These are phyloP conservation scores for Heliamphora exappendiculata DNA, from an alignment of 148 eudicot genomes.

Conservation along the genomic window DNA sequence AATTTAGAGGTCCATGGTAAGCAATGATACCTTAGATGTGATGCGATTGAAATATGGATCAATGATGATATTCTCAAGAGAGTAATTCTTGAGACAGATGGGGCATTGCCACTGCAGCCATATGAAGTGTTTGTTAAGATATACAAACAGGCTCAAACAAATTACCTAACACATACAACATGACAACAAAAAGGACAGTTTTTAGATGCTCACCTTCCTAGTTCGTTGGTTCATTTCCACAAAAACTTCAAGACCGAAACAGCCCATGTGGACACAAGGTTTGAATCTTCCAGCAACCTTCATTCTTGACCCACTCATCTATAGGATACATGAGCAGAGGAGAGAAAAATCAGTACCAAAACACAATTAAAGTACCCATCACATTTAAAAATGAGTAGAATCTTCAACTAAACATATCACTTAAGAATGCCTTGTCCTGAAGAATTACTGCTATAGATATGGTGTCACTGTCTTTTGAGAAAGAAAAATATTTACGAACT, in stretches of 20 bases:
- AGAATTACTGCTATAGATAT: not conserved
- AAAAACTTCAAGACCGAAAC: conserved; percentile 74
- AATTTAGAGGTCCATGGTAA: not conserved
- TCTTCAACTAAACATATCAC: not conserved
- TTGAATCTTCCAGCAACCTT: conserved; percentile 72
- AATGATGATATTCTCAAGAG: conserved; percentile 69
- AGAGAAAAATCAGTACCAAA: not conserved
- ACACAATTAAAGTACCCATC: not conserved
- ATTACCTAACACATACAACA: not conserved
- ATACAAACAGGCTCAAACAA: not conserved
- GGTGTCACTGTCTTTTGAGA: not conserved
- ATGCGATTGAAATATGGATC: conserved; percentile 95
- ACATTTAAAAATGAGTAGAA: not conserved
- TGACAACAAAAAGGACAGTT: not conserved
- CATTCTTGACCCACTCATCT: conserved; percentile 87
- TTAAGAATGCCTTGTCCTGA: not conserved
- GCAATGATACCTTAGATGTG: conserved; percentile 76
- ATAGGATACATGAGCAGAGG: not conserved
- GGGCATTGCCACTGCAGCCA: conserved; percentile 91
- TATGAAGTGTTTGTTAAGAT: not conserved
- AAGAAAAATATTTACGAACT: too few species aligned
- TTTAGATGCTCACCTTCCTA: conserved; percentile 49
- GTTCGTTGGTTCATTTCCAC: conserved; percentile 68
- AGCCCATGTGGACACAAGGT: conserved; percentile 69
- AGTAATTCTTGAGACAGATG: conserved; percentile 84